These are phyloP conservation scores for Rosa lucieae DNA, from an alignment of 306 rosid species.

Conservation along the genomic window DNA sequence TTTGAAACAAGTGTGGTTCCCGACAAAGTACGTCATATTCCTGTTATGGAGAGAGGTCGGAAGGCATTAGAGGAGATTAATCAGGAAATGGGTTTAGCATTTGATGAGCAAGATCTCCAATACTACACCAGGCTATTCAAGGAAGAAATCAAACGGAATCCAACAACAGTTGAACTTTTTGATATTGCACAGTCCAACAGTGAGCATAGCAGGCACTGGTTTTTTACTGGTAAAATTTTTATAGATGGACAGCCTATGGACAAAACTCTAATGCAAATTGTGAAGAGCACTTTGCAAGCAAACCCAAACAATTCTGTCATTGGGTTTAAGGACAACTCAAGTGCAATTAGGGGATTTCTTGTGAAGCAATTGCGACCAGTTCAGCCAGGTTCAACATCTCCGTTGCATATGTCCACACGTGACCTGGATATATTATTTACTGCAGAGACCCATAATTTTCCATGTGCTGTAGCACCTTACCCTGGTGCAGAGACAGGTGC, in stretches of 20 bases:
- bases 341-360: constrained; percentile 80
- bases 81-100: constrained; percentile 79
- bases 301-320: constrained; percentile 85
- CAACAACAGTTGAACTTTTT: constrained; percentile 81
- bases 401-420: constrained; percentile 32
- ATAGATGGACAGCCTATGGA: constrained; percentile 71
- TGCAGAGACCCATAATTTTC: constrained; percentile 95
- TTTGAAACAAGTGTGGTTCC: constrained; percentile 63
- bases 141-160: constrained; percentile 77
- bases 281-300: constrained; percentile 77
- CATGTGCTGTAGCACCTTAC: constrained; percentile 97
- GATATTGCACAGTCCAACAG: constrained; percentile 95
- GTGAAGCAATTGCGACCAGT: constrained; percentile 68
- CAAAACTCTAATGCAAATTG: constrained; percentile 86
- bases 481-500: constrained; percentile 97
- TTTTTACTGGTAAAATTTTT: constrained; percentile 74
- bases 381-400: constrained; percentile 69
- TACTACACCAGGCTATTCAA: constrained; percentile 78
- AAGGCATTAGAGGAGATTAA: constrained; percentile 86
- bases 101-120: constrained; percentile 86
- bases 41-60: constrained; percentile 79
- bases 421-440: constrained; percentile 79
- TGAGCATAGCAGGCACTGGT: constrained; percentile 95
- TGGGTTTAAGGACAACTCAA: constrained; percentile 93
- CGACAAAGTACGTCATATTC: constrained; percentile 59